Base-by-base conservation (phyloP, 257 asterid genomes). In the Solanum ahanhuiri region DNA sequence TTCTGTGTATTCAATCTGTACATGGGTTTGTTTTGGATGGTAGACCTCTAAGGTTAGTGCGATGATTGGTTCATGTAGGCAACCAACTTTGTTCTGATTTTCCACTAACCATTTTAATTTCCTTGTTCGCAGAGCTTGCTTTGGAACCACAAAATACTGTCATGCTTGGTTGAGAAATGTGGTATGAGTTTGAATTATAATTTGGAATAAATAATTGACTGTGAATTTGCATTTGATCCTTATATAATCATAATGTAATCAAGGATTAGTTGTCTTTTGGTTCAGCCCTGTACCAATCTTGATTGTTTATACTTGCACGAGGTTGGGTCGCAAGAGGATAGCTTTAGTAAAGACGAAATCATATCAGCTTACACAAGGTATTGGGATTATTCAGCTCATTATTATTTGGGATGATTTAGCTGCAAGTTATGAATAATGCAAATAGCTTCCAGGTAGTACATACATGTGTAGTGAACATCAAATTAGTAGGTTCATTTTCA, bases 241-340 rank as follows among this genome's bases (percentile, higher is more conserved):
- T 77, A 9, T 77, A 77, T 41, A 20, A 77, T 25, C 83, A 43
- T 41, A 43, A 15, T 77, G 25, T 77, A 77, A 77, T 77, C 64
- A 20, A 43, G 23, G 64, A 77, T 43, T 77, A 77, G 83, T 77
- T 58, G 84, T 87, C 33, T 87, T 82, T 85, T 92, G 86, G 48
- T 90, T 63, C 94, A 96, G 99, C 95, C 98, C 85, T 96, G 99
- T 93, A 92, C 88, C 93, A 96, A 95, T 75, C 96, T 94, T 33
- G 99, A 94, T 83, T 96, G 99, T 88, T 90, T 96, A 69, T 95
- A 96, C 87, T 91, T 95, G 95, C 98, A 96, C 87, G 98, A 96
- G 89, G 84, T 90, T 87, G 99, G 98, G 45, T 92, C 92, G 5
- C 96, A 95, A 88, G 99, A 95, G 86, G 98, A 96, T 85, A 95